These are phyloP conservation scores for Polysphondylium violaceum DNA, from an alignment of 78 protist genomes.

Conservation along the genomic window DNA sequence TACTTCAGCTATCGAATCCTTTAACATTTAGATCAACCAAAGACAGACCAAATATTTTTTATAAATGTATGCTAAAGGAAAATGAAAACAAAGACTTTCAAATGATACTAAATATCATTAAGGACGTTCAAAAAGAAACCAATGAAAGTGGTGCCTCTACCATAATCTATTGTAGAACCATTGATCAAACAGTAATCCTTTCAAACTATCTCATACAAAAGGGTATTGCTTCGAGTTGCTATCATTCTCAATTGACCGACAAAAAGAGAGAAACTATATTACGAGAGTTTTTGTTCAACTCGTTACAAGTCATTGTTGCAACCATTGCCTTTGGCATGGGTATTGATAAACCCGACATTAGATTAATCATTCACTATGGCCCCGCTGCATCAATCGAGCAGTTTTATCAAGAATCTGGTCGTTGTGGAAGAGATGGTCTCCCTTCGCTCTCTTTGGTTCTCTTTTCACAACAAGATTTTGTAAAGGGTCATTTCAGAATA, in stretches of 20 bases:
- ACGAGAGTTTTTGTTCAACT: conserved; percentile 75
- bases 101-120: not conserved
- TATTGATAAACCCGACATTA: conserved; percentile 94
- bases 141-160: not conserved
- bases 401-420: conserved; percentile 96
- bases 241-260: conserved; percentile 70
- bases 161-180: conserved; percentile 68
- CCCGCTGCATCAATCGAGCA: conserved; percentile 95
- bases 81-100: not conserved
- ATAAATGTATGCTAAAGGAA: conserved; percentile 2
- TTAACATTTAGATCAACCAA: not conserved
- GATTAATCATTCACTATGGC: conserved; percentile 92
- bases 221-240: conserved; percentile 12
- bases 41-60: conserved; percentile 59
- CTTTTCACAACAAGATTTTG: conserved; percentile 30
- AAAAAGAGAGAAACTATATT: conserved; percentile 49
- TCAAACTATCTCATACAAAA: not conserved
- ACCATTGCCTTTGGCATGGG: conserved; percentile 99
- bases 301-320: conserved; percentile 88
- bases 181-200: conserved; percentile 7
- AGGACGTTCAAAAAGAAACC: not conserved
- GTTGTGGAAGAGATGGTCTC: conserved; percentile 95
- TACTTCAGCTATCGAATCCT: not conserved
- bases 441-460: conserved; percentile 26
- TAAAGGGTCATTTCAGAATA: not conserved